Evolutionary conservation across 768 basidiomycete genomes (phyloP), one percentile per base, ranked within the genome.

Genomic region (Lentinula sp.): DNA sequence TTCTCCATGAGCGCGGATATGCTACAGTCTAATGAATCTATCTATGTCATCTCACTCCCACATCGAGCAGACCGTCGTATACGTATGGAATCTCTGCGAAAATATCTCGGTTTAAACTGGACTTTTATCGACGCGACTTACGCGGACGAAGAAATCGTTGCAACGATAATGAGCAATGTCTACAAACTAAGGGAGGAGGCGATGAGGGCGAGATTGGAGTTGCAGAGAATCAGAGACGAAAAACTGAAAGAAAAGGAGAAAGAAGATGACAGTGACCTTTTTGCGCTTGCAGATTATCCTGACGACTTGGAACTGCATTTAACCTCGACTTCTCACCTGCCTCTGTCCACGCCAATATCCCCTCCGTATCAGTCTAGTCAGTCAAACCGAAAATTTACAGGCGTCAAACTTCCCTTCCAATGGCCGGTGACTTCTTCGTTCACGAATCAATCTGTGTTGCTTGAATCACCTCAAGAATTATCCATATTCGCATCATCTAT

Each of bases 1-100:
- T 11, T 16, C 18, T 16, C 16, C 5, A 28, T 13, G 13, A 32
- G 10, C 32, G 1, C 16, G n/a, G n/a, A 57, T n/a, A 18, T 37
- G 9, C 35, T 15, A 15, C 15, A 28, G 6, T 51, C 5, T 21
- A 37, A 35, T 5, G 59, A 60, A 35, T 51, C 59, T 3, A 60
- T 60, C 39, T 52, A 60, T 40, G 59, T 60, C 28, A 4, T 60
- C 15, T 60, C 59, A 11, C 39, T 60, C 11, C 59, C 59, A 32
- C 40, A 42, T 31, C 16, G 59, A 21, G 34, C 48, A 23, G 59
- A 60, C 13, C 48, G 59, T 51, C 59, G 59, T 31, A n/a, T 4
- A 5, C 48, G 48, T 7, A 60, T 60, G 59, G 59, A 60, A 42
- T 32, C 9, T 32, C 48, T 60, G 28, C 59, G 50, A n/a, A 34